phyloP scores from a whole-genome alignment of 495 filamentous ascomycete genomes.

The Talaromyces trachyspermus region DNA sequence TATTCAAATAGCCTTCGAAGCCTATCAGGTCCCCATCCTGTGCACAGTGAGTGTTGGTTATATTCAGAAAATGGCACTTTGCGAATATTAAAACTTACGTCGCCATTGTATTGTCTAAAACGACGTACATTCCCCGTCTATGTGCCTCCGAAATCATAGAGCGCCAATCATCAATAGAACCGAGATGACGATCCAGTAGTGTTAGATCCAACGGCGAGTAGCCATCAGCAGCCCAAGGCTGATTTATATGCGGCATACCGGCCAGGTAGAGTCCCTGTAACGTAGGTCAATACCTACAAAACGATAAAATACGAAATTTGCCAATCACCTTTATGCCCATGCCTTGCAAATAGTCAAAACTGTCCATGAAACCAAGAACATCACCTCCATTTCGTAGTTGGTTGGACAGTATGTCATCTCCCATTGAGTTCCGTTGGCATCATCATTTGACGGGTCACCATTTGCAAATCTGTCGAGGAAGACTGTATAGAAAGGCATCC shows the following conservation, averaged over 20 bases:
- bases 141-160: constrained; percentile 24
- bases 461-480: constrained; percentile 32
- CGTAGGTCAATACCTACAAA: background rate
- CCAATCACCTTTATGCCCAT: constrained; percentile 29
- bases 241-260: constrained; percentile 31
- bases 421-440: constrained; percentile 31
- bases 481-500: constrained; percentile 32
- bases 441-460: constrained; percentile 31
- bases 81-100: constrained; percentile 15
- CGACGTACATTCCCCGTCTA: constrained; percentile 27
- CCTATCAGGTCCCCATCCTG: constrained; percentile 40
- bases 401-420: constrained; percentile 29
- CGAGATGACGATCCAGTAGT: constrained; percentile 30
- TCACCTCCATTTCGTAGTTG: constrained; percentile 33
- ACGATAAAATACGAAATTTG: background rate
- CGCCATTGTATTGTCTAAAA: constrained; percentile 30
- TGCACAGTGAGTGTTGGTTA: background rate
- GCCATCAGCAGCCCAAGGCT: constrained; percentile 28
- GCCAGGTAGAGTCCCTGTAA: constrained; percentile 18
- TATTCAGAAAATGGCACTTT: background rate
- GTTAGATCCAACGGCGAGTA: constrained; percentile 31
- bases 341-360: constrained; percentile 32
- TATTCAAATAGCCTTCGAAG: constrained; percentile 34
- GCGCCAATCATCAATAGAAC: constrained; percentile 27
- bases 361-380: constrained; percentile 25